These are phyloP conservation scores for Aspergillus bertholletiae DNA, from an alignment of 495 filamentous ascomycete genomes.

Conservation along the genomic window DNA sequence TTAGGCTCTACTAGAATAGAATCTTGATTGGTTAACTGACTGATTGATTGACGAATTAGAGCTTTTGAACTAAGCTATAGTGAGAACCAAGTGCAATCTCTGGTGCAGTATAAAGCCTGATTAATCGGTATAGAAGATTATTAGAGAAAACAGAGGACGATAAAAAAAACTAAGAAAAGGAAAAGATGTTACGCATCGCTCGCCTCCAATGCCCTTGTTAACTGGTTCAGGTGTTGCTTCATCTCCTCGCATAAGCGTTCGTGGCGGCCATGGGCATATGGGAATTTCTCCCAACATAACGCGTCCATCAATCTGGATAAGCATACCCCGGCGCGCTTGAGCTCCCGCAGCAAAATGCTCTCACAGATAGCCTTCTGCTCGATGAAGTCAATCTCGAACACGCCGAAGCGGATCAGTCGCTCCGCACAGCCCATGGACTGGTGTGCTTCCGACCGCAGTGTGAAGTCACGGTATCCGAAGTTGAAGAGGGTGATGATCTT, in stretches of 20 bases:
- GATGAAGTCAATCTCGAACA: constrained; percentile 13
- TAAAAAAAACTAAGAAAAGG: not conserved
- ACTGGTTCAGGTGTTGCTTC: constrained; percentile 7
- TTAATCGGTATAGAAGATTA: not conserved
- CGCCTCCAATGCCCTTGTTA: constrained; percentile 6
- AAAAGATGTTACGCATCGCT: not conserved
- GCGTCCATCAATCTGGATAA: constrained; percentile 8
- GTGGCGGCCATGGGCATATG: constrained; percentile 1
- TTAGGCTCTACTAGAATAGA: too few relatives aligned
- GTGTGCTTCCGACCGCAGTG: constrained; percentile 3
- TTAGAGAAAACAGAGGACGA: not conserved
- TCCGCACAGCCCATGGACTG: constrained; percentile 1
- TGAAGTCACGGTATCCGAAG: constrained; percentile 9
- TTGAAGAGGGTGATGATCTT: constrained; percentile 12
- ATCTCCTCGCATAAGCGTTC: constrained; percentile 15
- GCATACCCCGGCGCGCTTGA: constrained; percentile 11
- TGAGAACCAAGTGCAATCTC: too few relatives aligned
- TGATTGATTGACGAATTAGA: too few relatives aligned
- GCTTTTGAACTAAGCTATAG: too few relatives aligned
- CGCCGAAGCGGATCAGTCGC: constrained; percentile 12
- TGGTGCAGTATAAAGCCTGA: too few relatives aligned
- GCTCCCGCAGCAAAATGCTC: constrained; percentile 6
- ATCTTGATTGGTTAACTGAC: too few relatives aligned
- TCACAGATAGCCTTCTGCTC: constrained; percentile 13
- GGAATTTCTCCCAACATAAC: constrained; percentile 2